Evolutionary conservation across 2,329 filamentous ascomycete species (phyloP).

Genomic region (Botrytis squamosa): DNA sequence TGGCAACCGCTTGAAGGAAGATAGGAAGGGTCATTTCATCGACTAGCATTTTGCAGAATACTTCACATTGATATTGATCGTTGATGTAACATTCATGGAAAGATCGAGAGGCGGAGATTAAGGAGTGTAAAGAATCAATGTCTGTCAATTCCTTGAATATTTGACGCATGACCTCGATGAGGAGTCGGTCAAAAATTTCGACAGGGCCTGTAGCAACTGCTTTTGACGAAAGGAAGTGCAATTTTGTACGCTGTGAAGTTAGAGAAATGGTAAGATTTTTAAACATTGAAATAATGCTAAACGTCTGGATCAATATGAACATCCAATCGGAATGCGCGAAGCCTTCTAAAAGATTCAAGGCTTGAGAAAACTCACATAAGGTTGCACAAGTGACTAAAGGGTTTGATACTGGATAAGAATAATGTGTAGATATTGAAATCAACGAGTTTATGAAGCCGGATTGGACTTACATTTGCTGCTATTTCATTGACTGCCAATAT

Average conservation of each 20-base stretch:
- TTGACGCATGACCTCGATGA: background rate
- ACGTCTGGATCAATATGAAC: background rate
- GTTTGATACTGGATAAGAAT: background rate
- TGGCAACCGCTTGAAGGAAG: background rate
- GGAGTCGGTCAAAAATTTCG: background rate
- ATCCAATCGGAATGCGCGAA: background rate
- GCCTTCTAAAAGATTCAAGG: background rate
- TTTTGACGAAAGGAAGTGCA: background rate
- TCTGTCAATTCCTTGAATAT: background rate
- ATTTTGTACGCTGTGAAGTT: background rate
- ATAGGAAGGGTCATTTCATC: conserved; percentile 5
- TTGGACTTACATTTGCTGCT: background rate
- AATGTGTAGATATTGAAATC: background rate
- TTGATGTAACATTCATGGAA: background rate
- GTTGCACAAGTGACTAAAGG: background rate
- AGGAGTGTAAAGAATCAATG: background rate
- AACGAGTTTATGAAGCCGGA: background rate
- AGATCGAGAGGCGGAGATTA: background rate
- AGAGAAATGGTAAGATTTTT: background rate
- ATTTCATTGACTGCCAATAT: background rate
- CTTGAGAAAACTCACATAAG: background rate
- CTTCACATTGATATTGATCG: background rate
- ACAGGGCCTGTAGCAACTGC: background rate
- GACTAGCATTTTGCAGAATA: background rate
- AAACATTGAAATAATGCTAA: background rate